These are phyloP conservation scores for Fusarium sp. DNA, from an alignment of 2,329 filamentous ascomycete genomes.

Conservation along the genomic window DNA sequence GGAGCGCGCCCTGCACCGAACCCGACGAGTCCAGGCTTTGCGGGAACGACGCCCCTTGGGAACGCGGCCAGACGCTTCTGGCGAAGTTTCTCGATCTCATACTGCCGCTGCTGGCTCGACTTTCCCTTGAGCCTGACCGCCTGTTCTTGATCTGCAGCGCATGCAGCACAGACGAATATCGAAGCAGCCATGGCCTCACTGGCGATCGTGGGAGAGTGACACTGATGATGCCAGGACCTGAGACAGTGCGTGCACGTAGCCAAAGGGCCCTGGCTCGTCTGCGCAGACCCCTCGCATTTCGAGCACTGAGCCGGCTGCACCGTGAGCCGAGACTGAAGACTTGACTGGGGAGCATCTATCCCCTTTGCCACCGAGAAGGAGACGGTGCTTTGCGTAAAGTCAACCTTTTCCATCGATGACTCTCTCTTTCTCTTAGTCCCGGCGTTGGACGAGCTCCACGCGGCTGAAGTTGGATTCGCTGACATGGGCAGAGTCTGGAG, in stretches of 20 bases:
- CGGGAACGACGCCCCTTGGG: conserved; percentile 48
- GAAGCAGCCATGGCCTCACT: conserved; percentile 1
- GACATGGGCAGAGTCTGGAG: conserved; percentile 10
- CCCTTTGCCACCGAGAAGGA: conserved; percentile 38
- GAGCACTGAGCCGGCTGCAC: conserved; percentile 14
- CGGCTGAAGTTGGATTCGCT: neutral
- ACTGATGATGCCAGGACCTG: conserved; percentile 42
- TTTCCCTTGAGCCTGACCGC: conserved; percentile 20
- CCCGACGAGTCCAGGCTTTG: conserved; percentile 53
- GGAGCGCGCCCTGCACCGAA: conserved; percentile 52
- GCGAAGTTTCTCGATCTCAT: conserved; percentile 48
- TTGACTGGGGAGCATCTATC: neutral
- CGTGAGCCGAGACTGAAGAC: neutral
- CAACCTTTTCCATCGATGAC: conserved; percentile 25
- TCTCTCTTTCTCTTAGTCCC: conserved; percentile 48
- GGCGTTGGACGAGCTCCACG: conserved; percentile 4
- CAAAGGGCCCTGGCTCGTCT: conserved; percentile 4
- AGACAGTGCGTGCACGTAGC: conserved; percentile 39
- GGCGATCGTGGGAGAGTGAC: conserved; percentile 24
- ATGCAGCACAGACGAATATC: conserved; percentile 36
- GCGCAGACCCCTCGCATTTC: conserved; percentile 30
- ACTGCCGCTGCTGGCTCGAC: conserved; percentile 30
- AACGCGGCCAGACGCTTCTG: conserved; percentile 48
- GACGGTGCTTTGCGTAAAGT: conserved; percentile 50
- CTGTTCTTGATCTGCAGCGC: conserved; percentile 22